Conservation (phyloP, 768 basidiomycete species). For the Tephrocybe sp. region DNA sequence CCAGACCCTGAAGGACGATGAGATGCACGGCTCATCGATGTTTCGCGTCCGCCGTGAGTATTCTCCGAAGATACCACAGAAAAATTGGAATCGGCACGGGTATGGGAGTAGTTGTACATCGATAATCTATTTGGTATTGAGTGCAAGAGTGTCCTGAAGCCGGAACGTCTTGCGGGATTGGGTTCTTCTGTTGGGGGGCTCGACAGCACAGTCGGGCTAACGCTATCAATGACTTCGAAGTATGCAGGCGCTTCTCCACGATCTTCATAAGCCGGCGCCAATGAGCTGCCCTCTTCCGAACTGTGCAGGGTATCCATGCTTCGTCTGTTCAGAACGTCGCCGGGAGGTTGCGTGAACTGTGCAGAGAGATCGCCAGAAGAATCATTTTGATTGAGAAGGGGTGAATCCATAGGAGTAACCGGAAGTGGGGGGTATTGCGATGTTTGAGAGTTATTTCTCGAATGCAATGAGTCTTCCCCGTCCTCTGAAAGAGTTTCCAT, state of each 20-base stretch:
- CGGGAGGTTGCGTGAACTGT: slow-evolving; percentile 18
- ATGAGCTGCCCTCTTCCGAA: slow-evolving; percentile 30
- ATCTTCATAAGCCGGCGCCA: slow-evolving; percentile 17
- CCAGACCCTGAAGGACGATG: slow-evolving; percentile 33
- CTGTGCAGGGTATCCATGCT: slow-evolving; percentile 30
- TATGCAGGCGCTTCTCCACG: slow-evolving; percentile 72
- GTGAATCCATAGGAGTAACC: slow-evolving; percentile 38
- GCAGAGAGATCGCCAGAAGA: slow-evolving; percentile 22
- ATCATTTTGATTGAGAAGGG: slow-evolving; percentile 39
- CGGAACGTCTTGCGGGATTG: slow-evolving; percentile 37
- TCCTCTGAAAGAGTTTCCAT: slow-evolving; percentile 40
- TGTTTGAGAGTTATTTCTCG: slow-evolving; percentile 27
- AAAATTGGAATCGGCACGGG: slow-evolving; percentile 29
- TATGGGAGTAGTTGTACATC: slow-evolving; percentile 21
- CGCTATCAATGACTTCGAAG: slow-evolving; percentile 47
- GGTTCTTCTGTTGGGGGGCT: slow-evolving; percentile 14
- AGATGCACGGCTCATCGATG: slow-evolving; percentile 24
- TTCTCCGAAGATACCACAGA: slow-evolving; percentile 24
- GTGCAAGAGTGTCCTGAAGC: slow-evolving; percentile 45
- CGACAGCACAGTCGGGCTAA: slow-evolving; percentile 5
- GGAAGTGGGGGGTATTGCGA: slow-evolving; percentile 39
- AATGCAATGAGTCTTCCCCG: slow-evolving; percentile 30
- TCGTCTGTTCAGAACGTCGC: slow-evolving; percentile 21
- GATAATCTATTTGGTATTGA: slow-evolving; percentile 35
- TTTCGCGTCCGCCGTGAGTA: slow-evolving; percentile 22